These are phyloP conservation scores for Linanthus parryae DNA, from an alignment of 148 eudicot genomes.

Conservation along the genomic window DNA sequence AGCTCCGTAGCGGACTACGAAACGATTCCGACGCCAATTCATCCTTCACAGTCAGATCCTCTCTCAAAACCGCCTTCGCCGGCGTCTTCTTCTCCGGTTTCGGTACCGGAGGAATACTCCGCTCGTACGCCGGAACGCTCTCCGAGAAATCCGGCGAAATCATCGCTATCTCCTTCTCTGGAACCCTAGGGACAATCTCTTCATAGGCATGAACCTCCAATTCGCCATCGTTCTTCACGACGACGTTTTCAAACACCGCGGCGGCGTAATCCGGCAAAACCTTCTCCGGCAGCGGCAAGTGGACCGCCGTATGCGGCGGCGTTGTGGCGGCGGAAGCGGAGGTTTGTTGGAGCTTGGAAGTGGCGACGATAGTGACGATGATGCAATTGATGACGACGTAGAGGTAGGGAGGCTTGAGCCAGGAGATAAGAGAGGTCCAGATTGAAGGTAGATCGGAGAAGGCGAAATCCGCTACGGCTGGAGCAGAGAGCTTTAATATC, in stretches of 20 bases:
- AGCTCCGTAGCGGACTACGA: constrained; percentile 9
- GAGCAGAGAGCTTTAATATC: constrained; percentile 31
- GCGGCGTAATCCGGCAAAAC: constrained; percentile 2
- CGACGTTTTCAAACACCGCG: constrained; percentile 11
- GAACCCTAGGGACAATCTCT: neutral
- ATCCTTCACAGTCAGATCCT: constrained; percentile 16
- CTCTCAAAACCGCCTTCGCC: neutral
- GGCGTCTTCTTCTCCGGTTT: neutral
- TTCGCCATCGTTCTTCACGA: constrained; percentile 5
- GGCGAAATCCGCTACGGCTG: constrained; percentile 28
- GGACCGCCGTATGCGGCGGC: constrained; percentile 8
- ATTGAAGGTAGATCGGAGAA: constrained; percentile 29
- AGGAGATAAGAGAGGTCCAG: constrained; percentile 31
- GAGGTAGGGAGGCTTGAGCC: constrained; percentile 64
- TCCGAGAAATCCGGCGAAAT: constrained; percentile 2
- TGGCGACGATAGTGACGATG: constrained; percentile 70
- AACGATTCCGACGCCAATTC: constrained; percentile 32
- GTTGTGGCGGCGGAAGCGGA: constrained; percentile 1
- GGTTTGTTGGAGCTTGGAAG: constrained; percentile 50
- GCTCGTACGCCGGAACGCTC: no score
- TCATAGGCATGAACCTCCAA: constrained; percentile 4
- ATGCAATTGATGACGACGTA: constrained; percentile 74
- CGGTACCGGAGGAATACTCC: no score
- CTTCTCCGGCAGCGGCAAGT: constrained; percentile 9
- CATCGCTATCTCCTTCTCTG: constrained; percentile 7